Evolutionary conservation across 2,329 filamentous ascomycete genomes (phyloP).

Genomic region (Pseudogymnoascus sp.): DNA sequence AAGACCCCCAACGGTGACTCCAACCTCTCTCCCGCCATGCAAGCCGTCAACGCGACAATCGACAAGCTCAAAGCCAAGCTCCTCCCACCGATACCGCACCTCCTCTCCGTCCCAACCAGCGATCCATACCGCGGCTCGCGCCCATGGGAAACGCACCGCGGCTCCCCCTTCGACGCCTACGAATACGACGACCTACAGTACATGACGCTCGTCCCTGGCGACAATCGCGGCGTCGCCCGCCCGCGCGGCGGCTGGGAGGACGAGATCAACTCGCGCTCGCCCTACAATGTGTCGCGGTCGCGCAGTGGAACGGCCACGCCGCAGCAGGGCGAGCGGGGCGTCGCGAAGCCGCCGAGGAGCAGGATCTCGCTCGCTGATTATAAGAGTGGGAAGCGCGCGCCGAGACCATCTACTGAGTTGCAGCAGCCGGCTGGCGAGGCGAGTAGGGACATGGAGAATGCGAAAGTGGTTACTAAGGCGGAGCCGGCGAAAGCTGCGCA

Average conservation of each 20-base stretch:
- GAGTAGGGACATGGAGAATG: neutral
- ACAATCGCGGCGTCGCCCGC: constrained; percentile 2
- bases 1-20: neutral
- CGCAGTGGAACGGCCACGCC: constrained; percentile 26
- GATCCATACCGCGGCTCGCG: constrained; percentile 19
- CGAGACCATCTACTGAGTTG: neutral
- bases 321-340: constrained; percentile 17
- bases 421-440: neutral
- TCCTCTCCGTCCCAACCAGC: constrained; percentile 22
- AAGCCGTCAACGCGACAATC: neutral
- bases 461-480: neutral
- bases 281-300: constrained; percentile 18
- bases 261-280: constrained; percentile 18
- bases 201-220: constrained; percentile 8
- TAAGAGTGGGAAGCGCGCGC: constrained; percentile 15
- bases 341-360: constrained; percentile 20
- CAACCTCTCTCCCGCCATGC: neutral
- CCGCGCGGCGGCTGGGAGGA: constrained; percentile 20
- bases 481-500: neutral
- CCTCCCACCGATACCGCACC: constrained; percentile 22
- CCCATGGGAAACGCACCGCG: constrained; percentile 22
- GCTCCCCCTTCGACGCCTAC: constrained; percentile 23
- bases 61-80: neutral
- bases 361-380: constrained; percentile 29
- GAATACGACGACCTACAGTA: constrained; percentile 7